These are phyloP conservation scores for Epicoccum sorghinum DNA, from an alignment of 2,329 filamentous ascomycete species.

Conservation along the genomic window DNA sequence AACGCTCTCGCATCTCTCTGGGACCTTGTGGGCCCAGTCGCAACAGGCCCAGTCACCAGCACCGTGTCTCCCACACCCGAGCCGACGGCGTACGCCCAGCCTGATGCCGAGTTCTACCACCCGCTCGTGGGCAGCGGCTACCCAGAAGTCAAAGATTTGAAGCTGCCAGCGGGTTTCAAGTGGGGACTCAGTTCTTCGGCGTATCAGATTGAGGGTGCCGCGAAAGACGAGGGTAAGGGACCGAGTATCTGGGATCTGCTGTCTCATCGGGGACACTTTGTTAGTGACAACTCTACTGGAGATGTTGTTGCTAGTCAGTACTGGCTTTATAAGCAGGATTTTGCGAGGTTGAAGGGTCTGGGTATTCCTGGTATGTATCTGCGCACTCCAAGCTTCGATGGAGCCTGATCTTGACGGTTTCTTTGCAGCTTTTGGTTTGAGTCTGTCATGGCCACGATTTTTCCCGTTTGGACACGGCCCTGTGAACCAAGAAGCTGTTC, in stretches of 20 bases:
- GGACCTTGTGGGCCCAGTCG: constrained; percentile 53
- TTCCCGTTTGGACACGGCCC: constrained; percentile 49
- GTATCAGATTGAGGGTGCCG: constrained; percentile 54
- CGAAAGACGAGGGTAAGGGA: constrained; percentile 51
- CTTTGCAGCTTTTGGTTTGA: constrained; percentile 40
- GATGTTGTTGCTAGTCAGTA: constrained; percentile 52
- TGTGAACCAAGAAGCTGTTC: constrained; percentile 44
- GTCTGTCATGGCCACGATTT: constrained; percentile 49
- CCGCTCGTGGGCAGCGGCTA: constrained; percentile 49
- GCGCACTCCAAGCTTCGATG: background rate
- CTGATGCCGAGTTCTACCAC: constrained; percentile 48
- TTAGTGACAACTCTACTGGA: constrained; percentile 50
- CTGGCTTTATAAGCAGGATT: constrained; percentile 53
- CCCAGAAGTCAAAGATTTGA: constrained; percentile 40
- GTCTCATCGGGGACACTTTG: constrained; percentile 46
- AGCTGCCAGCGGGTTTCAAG: constrained; percentile 51
- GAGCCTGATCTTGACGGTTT: too few species aligned
- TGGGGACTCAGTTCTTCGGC: constrained; percentile 51
- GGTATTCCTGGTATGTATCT: constrained; percentile 32
- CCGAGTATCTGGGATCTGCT: constrained; percentile 54
- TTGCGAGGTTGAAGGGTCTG: constrained; percentile 45
- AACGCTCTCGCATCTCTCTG: constrained; percentile 55
- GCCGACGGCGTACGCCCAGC: constrained; percentile 47
- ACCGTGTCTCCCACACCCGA: constrained; percentile 53
- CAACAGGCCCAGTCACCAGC: constrained; percentile 50